Conservation (phyloP, 2,329 filamentous ascomycete genomes). For the Microcyclospora tardicrescens region DNA sequence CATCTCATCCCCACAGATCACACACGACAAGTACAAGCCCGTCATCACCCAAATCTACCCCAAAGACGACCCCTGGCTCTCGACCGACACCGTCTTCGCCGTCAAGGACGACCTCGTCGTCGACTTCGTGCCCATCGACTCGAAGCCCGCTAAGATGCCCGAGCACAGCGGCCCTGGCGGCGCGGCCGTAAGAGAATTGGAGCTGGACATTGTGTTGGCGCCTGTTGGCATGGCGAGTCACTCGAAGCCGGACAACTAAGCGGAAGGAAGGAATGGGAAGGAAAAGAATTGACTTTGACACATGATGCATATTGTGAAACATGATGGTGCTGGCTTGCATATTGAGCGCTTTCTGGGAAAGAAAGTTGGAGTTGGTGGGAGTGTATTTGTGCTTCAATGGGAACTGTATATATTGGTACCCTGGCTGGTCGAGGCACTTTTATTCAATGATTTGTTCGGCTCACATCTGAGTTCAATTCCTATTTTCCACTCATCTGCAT, state of each 20-base stretch:
- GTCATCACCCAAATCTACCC: constrained; percentile 48
- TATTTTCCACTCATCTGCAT: no score
- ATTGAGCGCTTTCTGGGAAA: no score
- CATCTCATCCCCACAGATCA: constrained; percentile 18
- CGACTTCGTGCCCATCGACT: constrained; percentile 41
- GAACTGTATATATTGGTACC: no score
- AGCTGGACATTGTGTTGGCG: constrained; percentile 48
- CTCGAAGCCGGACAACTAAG: constrained; percentile 3
- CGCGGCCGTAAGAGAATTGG: constrained; percentile 33
- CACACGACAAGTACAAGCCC: constrained; percentile 42
- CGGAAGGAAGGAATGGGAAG: no score
- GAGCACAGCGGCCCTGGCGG: constrained; percentile 21
- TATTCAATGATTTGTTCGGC: no score
- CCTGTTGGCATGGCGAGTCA: constrained; percentile 18
- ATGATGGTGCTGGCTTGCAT: no score
- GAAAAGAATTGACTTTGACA: no score
- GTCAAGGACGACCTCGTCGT: constrained; percentile 49
- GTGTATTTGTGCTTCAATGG: no score
- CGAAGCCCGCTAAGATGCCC: constrained; percentile 39
- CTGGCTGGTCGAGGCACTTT: no score
- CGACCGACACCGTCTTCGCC: constrained; percentile 48
- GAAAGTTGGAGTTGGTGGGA: no score
- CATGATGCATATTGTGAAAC: no score
- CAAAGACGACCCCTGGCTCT: constrained; percentile 44
- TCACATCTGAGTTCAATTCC: no score